Evolutionary conservation across 768 basidiomycete species (phyloP), one percentile per base, ranked within the genome.

Genomic region (Cystofilobasidium bisporidii): DNA sequence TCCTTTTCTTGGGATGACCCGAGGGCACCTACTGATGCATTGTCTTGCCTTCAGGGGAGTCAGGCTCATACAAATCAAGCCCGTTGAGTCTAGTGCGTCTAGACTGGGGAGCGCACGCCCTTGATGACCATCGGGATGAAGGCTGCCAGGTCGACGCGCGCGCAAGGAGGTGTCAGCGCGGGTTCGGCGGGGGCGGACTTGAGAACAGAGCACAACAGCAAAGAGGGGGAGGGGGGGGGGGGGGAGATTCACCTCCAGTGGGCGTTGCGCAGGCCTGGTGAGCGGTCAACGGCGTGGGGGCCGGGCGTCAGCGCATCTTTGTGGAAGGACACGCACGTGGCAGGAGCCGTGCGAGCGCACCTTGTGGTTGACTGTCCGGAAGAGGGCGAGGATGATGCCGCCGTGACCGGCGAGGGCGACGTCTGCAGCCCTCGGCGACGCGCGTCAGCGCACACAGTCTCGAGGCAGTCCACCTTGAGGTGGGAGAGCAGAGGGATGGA

Each of bases 71-170:
- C n/a, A n/a, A n/a, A n/a, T n/a, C n/a, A n/a, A n/a, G n/a, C n/a
- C n/a, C n/a, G n/a, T n/a, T n/a, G 9, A 5, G 4, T 17, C 45
- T 6, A 17, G 45, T 3, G 15, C 17, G 45, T 47, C 45, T 47
- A 47, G 6, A 6, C 18, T 3, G 45, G 17, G 18, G 53, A 28
- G 12, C 53, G 53, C 12, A 56, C 53, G 26, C 53, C 53, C 30
- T 56, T 56, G 53, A 56, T 20, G 20, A 56, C 53, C 53, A 56
- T 56, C 9, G 53, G 53, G 53, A 56, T 56, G 53, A 56, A 20
- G 26, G 53, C 53, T 56, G 53, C 28, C n/a, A 32, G n/a, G 26
- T 24, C 22, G n/a, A 47, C 18, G 24, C 3, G 50, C 9, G 8
- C 8, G 53, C 14, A 11, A 55, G 6, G 50, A 11, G 26, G 30